phyloP scores from a whole-genome alignment of 768 basidiomycete species.

The Candolleomyces eurysporus region DNA sequence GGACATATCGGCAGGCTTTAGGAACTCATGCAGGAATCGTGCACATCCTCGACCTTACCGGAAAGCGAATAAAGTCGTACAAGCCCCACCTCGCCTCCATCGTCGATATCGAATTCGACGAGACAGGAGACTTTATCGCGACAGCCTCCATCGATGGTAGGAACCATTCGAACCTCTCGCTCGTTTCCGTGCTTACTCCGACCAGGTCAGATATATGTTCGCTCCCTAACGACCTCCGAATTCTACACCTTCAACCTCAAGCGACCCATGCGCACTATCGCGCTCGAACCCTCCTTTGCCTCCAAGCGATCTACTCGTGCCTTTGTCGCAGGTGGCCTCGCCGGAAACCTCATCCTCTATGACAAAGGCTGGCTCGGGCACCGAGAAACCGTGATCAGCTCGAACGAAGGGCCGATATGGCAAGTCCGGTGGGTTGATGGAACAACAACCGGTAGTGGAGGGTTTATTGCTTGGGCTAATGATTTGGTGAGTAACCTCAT shows the following conservation, averaged over 20 bases:
- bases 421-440: conserved; percentile 66
- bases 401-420: conserved; percentile 94
- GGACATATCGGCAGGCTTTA: conserved; percentile 54
- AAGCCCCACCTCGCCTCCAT: conserved; percentile 89
- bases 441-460: conserved; percentile 38
- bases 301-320: conserved; percentile 66
- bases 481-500: conserved; percentile 54
- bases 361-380: conserved; percentile 98
- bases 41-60: conserved; percentile 77
- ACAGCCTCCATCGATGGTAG: conserved; percentile 93
- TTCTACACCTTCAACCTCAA: conserved; percentile 87
- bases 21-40: conserved; percentile 95
- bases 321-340: conserved; percentile 90
- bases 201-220: conserved; percentile 87
- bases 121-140: conserved; percentile 83
- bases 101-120: conserved; percentile 81
- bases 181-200: conserved; percentile 16
- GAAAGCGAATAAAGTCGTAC: conserved; percentile 83
- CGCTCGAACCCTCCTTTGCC: conserved; percentile 88
- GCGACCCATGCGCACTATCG: conserved; percentile 85
- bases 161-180: conserved; percentile 15
- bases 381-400: conserved; percentile 80
- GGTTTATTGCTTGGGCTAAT: conserved; percentile 94
- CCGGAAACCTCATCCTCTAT: conserved; percentile 79
- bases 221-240: conserved; percentile 71